A percentile compares a stretch with the other conserved stretches of the same genome.
Conservation (phyloP, 202 grass and related monocot species). For the Panicum hallii region DNA sequence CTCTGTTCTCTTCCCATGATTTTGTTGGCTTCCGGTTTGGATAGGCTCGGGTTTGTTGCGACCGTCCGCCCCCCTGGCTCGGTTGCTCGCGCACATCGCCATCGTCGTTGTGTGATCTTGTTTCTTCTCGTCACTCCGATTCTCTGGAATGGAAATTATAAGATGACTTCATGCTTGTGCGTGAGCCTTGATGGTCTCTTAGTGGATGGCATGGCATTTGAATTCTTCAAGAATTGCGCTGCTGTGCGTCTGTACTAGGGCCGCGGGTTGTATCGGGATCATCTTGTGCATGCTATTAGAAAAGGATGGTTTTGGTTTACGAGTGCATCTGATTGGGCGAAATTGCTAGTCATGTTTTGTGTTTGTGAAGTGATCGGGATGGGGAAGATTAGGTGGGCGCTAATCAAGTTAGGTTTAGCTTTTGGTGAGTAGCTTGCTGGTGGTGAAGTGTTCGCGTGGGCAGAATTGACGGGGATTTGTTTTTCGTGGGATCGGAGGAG, state of each 20-base stretch:
- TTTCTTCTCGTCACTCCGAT: too few relatives aligned
- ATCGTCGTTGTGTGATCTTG: background rate
- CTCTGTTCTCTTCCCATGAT: conserved; percentile 14
- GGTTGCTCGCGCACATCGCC: background rate
- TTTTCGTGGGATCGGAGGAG: background rate
- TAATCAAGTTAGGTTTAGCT: conserved; percentile 19
- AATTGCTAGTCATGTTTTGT: background rate
- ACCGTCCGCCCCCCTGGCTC: background rate
- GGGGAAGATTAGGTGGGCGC: background rate
- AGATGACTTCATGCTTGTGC: too few relatives aligned
- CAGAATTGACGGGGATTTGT: background rate
- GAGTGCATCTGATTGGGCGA: background rate
- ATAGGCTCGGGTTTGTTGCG: conserved; percentile 33
- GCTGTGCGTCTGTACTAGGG: background rate
- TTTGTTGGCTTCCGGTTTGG: conserved; percentile 25
- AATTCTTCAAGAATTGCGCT: background rate
- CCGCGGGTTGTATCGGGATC: background rate
- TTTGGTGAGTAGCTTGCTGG: background rate
- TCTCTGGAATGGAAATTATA: too few relatives aligned
- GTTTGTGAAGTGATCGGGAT: background rate
- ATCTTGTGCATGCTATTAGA: background rate
- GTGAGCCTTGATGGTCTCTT: background rate
- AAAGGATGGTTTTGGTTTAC: background rate
- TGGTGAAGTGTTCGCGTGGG: background rate
- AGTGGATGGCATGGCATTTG: background rate